Evolutionary conservation across 2,329 filamentous ascomycete species (phyloP).

Genomic region (Colletotrichum orchidophilum): DNA sequence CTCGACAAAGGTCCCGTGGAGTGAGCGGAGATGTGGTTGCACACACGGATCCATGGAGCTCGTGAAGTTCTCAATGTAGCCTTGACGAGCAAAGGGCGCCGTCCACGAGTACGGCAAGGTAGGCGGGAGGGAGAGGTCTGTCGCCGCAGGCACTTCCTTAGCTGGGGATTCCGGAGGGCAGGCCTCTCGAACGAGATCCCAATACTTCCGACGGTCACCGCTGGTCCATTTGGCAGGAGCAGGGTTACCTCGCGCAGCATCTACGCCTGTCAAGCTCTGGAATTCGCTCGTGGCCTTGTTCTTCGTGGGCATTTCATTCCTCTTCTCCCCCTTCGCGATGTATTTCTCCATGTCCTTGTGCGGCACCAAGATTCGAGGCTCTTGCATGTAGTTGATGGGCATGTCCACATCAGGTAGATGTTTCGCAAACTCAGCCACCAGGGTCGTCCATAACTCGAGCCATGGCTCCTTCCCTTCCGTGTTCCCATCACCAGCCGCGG

Average conservation of each 20-base stretch:
- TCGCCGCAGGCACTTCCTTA: slow-evolving; percentile 45
- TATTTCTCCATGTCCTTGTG: slow-evolving; percentile 64
- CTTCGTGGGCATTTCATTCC: slow-evolving; percentile 52
- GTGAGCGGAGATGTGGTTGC: slow-evolving; percentile 59
- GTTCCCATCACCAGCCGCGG: slow-evolving; percentile 50
- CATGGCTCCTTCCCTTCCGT: slow-evolving; percentile 52
- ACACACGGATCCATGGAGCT: slow-evolving; percentile 66
- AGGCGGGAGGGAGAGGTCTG: slow-evolving; percentile 43
- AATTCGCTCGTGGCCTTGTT: slow-evolving; percentile 54
- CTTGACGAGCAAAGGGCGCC: slow-evolving; percentile 50
- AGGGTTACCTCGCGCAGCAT: slow-evolving; percentile 47
- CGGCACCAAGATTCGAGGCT: slow-evolving; percentile 69
- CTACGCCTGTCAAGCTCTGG: slow-evolving; percentile 50
- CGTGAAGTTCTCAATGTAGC: slow-evolving; percentile 67
- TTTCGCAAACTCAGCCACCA: slow-evolving; percentile 61
- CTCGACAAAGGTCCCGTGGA: slow-evolving; percentile 67
- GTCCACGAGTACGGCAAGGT: slow-evolving; percentile 46
- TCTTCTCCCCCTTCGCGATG: slow-evolving; percentile 56
- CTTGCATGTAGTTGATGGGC: slow-evolving; percentile 72
- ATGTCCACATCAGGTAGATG: slow-evolving; percentile 72
- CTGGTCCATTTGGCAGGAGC: slow-evolving; percentile 22
- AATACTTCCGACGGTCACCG: slow-evolving; percentile 52
- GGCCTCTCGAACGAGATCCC: slow-evolving; percentile 65
- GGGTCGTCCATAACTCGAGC: slow-evolving; percentile 57
- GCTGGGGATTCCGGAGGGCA: slow-evolving; percentile 66